Evolutionary conservation across 1,284 basidiomycete species (phyloP), one percentile per base, ranked within the genome.

Genomic region (Phellopilus nigrolimitatus): DNA sequence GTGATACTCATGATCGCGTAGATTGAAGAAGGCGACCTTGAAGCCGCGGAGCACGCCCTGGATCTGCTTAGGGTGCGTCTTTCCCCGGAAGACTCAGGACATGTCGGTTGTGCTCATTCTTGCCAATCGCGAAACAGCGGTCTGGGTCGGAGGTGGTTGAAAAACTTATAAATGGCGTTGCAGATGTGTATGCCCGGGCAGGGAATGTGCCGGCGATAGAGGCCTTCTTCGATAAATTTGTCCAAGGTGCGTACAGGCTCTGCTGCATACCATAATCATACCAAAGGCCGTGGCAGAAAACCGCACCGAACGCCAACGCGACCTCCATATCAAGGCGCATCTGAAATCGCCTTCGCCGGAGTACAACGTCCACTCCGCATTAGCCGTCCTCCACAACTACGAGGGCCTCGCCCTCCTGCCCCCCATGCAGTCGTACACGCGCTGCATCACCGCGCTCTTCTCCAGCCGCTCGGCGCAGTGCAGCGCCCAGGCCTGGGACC

Each of bases 401-500:
- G 86, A 89, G 63, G 61, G 66, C 0, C 73, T 74, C 48, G 73
- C 70, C n/a, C 62, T 71, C 6, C 73, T 78, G 2, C 78, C 83
- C 0, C 82, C 86, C 0, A 77, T 87, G 59, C 68, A 71, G 51
- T 78, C 83, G 2, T 90, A 90, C 61, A 79, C 79, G 3, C 73
- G 76, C 25, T 64, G 80, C 36, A 86, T 91, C 49, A 70, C 71
- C 1, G 64, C 75, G 19, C 79, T 91, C 25, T 76, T 86, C 57
- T 71, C 71, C n/a, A 68, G 71, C 3, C 62, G 68, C 46, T 67
- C 73, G 25, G 68, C 78, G 21, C 50, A 76, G 13, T 76, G 76
- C 2, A 76, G 77, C 36, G 84, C 87, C 0, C 82, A 90, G 54
- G 93, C 90, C 0, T 97, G 91, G 91, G 91, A 97, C 61, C 75